phyloP scores from a whole-genome alignment of 768 basidiomycete genomes.

The Cubamyces sp. region DNA sequence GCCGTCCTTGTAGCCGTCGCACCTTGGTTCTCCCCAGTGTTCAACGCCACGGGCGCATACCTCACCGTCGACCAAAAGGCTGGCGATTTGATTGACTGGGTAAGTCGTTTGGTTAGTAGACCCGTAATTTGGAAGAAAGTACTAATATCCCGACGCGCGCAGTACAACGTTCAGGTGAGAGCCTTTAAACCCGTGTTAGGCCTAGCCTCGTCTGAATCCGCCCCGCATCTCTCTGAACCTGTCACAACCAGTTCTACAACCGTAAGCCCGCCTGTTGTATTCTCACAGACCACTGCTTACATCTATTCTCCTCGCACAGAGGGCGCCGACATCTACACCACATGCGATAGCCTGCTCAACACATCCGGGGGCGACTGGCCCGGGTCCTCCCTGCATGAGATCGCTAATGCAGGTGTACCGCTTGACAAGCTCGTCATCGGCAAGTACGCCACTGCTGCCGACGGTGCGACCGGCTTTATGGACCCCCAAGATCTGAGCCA shows the following conservation, averaged over 20 bases:
- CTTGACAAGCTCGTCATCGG: constrained; percentile 71
- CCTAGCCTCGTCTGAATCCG: too few species aligned
- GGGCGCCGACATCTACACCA: constrained; percentile 37
- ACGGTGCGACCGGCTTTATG: constrained; percentile 43
- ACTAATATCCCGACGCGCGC: not conserved
- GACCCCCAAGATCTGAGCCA: constrained; percentile 13
- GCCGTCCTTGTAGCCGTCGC: constrained; percentile 28
- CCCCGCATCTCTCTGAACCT: too few species aligned
- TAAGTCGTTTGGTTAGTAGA: constrained; percentile 17
- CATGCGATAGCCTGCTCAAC: constrained; percentile 41
- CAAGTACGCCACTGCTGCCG: constrained; percentile 50
- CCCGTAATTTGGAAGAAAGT: too few species aligned
- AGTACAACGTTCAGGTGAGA: constrained; percentile 17
- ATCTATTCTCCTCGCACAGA: not conserved
- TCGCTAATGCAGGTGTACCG: constrained; percentile 55
- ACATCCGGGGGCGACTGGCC: constrained; percentile 45
- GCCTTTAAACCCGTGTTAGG: not conserved
- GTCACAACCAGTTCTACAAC: constrained; percentile 16
- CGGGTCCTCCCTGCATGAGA: constrained; percentile 46
- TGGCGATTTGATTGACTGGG: constrained; percentile 61
- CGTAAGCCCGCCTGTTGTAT: not conserved
- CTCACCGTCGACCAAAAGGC: constrained; percentile 54
- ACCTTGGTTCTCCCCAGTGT: constrained; percentile 22
- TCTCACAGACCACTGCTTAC: not conserved
- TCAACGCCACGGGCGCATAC: constrained; percentile 52